These are phyloP conservation scores for Polysphondylium violaceum DNA, from an alignment of 78 protist species.

Conservation along the genomic window DNA sequence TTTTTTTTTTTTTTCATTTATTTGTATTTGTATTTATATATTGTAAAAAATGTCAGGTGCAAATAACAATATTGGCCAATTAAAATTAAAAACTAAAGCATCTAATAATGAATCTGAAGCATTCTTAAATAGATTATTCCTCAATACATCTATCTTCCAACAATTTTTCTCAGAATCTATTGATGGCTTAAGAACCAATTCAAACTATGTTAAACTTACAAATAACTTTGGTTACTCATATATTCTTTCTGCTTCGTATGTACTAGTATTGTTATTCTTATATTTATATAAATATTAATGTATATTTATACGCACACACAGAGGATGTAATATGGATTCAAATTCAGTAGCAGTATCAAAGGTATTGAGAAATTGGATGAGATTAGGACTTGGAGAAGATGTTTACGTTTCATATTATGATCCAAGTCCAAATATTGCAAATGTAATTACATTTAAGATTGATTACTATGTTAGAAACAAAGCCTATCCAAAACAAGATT, in stretches of 20 bases:
- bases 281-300: not conserved
- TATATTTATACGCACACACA: not conserved
- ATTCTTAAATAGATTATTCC: constrained; percentile 9
- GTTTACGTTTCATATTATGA: constrained; percentile 10
- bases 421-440: constrained; percentile 25
- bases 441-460: constrained; percentile 32
- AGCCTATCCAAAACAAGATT: constrained; percentile 11
- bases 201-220: constrained; percentile 20
- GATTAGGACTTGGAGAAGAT: constrained; percentile 9
- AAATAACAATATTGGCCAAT: not conserved
- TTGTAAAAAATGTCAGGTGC: not conserved
- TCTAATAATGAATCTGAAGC: constrained; percentile 8
- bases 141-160: not conserved
- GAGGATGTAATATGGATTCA: not conserved
- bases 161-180: not conserved
- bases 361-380: constrained; percentile 43
- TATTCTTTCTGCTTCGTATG: constrained; percentile 35
- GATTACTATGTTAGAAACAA: constrained; percentile 24
- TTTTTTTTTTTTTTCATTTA: not conserved
- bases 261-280: not conserved
- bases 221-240: not conserved
- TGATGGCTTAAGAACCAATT: not conserved
- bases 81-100: not conserved
- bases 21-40: not conserved
- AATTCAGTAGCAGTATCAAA: constrained; percentile 52